Percentiles rank a stretch among this genome's conserved stretches.
Conservation (phyloP, 169 alveolate species). For the Plasmodium gaboni region DNA sequence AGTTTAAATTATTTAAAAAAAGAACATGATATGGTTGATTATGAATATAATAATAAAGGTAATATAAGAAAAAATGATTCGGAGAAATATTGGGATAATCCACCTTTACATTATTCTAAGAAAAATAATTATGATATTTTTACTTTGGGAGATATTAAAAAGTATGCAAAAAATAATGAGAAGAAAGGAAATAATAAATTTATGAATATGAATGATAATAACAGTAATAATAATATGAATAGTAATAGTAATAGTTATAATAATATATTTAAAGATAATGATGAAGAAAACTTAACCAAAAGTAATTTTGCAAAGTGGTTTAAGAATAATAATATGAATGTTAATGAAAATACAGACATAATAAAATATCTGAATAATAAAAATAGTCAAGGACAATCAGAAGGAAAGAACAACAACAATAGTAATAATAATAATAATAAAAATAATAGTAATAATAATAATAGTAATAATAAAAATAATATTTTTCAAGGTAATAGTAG, state of each 20-base stretch:
- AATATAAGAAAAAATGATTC: slow-evolving; percentile 22
- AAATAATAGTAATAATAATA: too few species aligned
- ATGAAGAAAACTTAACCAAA: slow-evolving; percentile 64
- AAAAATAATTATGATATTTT: slow-evolving; percentile 31
- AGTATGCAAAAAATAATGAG: slow-evolving; percentile 41
- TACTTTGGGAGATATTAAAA: slow-evolving; percentile 69
- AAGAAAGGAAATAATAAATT: background rate
- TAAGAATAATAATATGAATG: slow-evolving; percentile 25
- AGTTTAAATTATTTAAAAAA: slow-evolving; percentile 2
- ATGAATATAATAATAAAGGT: slow-evolving; percentile 16
- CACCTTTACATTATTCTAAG: slow-evolving; percentile 33
- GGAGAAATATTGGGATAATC: slow-evolving; percentile 47
- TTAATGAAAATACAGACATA: slow-evolving; percentile 34
- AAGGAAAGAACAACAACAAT: background rate
- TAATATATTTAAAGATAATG: slow-evolving; percentile 57
- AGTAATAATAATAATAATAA: background rate
- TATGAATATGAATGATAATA: background rate
- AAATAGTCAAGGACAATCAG: background rate
- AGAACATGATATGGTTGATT: background rate
- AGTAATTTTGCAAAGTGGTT: slow-evolving; percentile 72
- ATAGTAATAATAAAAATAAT: background rate
- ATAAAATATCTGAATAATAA: slow-evolving; percentile 18
- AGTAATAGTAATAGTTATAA: slow-evolving; percentile 4
- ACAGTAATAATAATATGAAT: background rate
- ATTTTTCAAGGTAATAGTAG: background rate